Evolutionary conservation across 2,329 filamentous ascomycete species (phyloP).

Genomic region (Neopestalotiopsis rosae): DNA sequence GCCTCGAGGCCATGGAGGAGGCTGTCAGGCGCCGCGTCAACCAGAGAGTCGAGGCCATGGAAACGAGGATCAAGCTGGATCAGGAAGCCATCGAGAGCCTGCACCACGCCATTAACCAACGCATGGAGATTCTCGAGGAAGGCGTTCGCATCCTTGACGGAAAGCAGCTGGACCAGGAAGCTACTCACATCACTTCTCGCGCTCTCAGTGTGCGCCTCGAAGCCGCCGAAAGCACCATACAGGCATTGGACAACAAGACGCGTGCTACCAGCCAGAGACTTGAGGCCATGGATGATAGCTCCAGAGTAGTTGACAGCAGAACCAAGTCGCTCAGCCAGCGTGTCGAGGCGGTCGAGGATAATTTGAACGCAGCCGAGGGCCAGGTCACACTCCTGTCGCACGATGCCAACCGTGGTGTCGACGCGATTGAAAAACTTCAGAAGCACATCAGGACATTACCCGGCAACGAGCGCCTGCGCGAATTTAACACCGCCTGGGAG

Average conservation of each 20-base stretch:
- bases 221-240: conserved; percentile 25
- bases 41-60: conserved; percentile 29
- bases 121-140: conserved; percentile 31
- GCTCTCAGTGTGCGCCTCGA: conserved; percentile 30
- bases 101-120: conserved; percentile 27
- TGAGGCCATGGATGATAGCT: conserved; percentile 32
- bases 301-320: conserved; percentile 31
- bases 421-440: conserved; percentile 30
- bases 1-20: conserved; percentile 26
- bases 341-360: conserved; percentile 31
- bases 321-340: conserved; percentile 31
- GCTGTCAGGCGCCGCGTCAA: conserved; percentile 28
- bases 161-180: conserved; percentile 35
- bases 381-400: conserved; percentile 32
- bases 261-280: conserved; percentile 29
- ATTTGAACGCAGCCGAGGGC: conserved; percentile 27
- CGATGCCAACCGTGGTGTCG: conserved; percentile 30
- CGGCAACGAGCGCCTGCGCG: conserved; percentile 29
- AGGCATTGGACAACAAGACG: conserved; percentile 26
- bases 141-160: conserved; percentile 30
- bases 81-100: conserved; percentile 30
- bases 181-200: conserved; percentile 27
- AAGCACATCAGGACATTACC: conserved; percentile 31
- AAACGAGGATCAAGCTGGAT: conserved; percentile 28
- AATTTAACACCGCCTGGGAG: conserved; percentile 30